Evolutionary conservation across 345 rosid species (phyloP).

Genomic region (Diplotaxis tenuifolia): DNA sequence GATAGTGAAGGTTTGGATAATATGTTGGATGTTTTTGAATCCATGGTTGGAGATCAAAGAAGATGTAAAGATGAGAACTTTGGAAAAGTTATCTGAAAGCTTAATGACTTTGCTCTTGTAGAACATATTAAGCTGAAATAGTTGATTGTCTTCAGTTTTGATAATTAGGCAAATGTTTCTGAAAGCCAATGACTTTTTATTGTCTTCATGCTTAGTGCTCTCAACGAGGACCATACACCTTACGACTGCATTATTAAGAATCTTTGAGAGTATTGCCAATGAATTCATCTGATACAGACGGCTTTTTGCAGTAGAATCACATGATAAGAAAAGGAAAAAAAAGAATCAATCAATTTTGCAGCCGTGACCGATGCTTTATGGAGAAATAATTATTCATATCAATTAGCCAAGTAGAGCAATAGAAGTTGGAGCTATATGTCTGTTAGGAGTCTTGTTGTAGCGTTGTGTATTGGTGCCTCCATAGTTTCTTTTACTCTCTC

Average conservation of each 20-base stretch:
- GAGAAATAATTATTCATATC: not conserved
- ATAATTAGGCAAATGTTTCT: no score
- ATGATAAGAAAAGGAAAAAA: no score
- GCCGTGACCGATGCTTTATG: not conserved
- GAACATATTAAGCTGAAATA: not conserved
- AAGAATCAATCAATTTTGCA: not conserved
- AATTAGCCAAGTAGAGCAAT: no score
- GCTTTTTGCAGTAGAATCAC: not conserved
- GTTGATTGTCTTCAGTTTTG: no score
- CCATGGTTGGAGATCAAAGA: constrained; percentile 81
- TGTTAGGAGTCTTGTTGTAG: not conserved
- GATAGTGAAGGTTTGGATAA: constrained; percentile 48
- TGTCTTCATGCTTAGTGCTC: not conserved
- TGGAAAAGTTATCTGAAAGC: constrained; percentile 25
- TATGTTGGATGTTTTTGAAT: constrained; percentile 69
- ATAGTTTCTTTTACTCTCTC: not conserved
- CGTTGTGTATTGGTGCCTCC: not conserved
- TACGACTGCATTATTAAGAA: not conserved
- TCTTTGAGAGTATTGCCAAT: not conserved
- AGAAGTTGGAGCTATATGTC: not conserved
- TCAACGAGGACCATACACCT: not conserved
- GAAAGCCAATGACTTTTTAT: no score
- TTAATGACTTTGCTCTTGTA: not conserved
- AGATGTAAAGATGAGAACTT: constrained; percentile 57
- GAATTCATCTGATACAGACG: not conserved